phyloP scores from a whole-genome alignment of 495 filamentous ascomycete species.

The Penicillium goetzii region DNA sequence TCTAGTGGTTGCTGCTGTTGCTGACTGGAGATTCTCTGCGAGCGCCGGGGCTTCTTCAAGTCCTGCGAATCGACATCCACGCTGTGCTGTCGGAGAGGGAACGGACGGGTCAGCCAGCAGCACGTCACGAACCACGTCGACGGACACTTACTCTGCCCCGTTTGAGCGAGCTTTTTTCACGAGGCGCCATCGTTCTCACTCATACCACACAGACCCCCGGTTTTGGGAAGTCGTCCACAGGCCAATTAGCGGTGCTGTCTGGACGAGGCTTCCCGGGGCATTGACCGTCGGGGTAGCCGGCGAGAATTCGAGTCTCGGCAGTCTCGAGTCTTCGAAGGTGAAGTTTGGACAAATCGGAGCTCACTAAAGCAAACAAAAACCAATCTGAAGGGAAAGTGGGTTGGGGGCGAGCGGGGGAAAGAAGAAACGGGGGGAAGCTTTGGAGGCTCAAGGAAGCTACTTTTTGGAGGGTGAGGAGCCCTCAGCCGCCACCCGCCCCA shows the following conservation, averaged over 20 bases:
- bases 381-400: neutral
- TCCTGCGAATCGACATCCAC: constrained; percentile 47
- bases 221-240: constrained; percentile 18
- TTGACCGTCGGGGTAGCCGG: constrained; percentile 3
- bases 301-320: neutral
- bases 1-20: constrained; percentile 58
- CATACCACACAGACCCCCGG: constrained; percentile 14
- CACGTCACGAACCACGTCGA: neutral
- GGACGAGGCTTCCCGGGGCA: constrained; percentile 15
- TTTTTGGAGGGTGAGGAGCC: constrained; percentile 7
- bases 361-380: neutral
- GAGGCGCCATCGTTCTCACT: constrained; percentile 48
- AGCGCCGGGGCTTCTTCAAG: constrained; percentile 56
- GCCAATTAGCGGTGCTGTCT: constrained; percentile 25
- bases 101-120: neutral
- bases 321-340: neutral
- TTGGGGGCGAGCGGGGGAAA: neutral
- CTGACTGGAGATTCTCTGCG: constrained; percentile 53
- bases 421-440: constrained; percentile 3
- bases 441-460: constrained; percentile 20
- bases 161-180: constrained; percentile 59
- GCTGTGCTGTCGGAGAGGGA: constrained; percentile 36
- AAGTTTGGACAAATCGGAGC: neutral
- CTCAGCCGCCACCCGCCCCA: constrained; percentile 19
- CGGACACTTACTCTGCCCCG: constrained; percentile 48